phyloP scores from a whole-genome alignment of 345 rosid species.

The Linum lewisii region DNA sequence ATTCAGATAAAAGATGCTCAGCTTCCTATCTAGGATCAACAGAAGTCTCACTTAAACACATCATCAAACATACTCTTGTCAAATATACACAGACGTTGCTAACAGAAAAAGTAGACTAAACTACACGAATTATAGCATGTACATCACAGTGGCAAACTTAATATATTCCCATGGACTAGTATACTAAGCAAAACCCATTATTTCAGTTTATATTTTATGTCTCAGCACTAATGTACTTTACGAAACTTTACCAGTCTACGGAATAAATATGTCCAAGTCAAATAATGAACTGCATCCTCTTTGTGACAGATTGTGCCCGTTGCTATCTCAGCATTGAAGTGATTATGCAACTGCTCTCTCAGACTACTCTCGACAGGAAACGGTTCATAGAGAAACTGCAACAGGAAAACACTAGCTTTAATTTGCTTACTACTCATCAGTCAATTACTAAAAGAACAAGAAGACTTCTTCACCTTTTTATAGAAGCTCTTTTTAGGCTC shows the following conservation, averaged over 20 bases:
- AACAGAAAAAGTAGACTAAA: no score
- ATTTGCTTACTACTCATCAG: neutral
- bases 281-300: conserved; percentile 92
- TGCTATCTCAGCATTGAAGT: conserved; percentile 90
- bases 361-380: conserved; percentile 99
- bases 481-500: conserved; percentile 98
- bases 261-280: conserved; percentile 93
- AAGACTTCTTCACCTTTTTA: conserved; percentile 55
- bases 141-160: no score
- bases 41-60: no score
- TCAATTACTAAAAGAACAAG: neutral
- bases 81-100: no score
- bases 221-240: neutral
- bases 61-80: no score
- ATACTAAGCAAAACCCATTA: neutral
- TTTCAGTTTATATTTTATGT: neutral
- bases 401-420: conserved; percentile 13
- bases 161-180: no score
- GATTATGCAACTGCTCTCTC: conserved; percentile 75
- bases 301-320: conserved; percentile 78
- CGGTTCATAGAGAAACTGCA: conserved; percentile 95
- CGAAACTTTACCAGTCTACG: conserved; percentile 72
- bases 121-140: no score
- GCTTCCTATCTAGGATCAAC: no score
- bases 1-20: no score